Base-by-base conservation (phyloP, 495 filamentous ascomycete genomes). In the Neurospora tetraspora region DNA sequence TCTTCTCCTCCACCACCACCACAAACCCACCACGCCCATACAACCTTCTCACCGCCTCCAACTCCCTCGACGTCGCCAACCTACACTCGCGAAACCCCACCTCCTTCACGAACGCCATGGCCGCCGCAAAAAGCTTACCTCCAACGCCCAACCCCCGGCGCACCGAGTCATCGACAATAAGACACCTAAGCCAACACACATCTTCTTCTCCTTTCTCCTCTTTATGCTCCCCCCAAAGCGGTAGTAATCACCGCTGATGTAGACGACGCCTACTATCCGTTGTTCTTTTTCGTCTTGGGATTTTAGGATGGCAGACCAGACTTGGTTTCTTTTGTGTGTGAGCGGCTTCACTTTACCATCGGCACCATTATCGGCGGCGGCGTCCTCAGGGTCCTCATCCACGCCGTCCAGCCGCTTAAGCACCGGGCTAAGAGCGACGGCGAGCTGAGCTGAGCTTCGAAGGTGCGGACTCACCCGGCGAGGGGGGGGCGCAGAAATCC, bases 21-120 rank as follows among this genome's bases (percentile, higher is more conserved):
- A 39, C 37, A 39, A 80, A 81, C 3, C 79, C 81, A 2, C 68
- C 72, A 9, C 34, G 71, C 71, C 79, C 78, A 61, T 79, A 81
- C 69, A 82, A 34, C 42, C 68, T 69, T 18, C 73, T 74, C 4
- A 79, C 79, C 43, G 70, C 72, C 27, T 36, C 43, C 69, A 82
- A 53, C 1, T 20, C 39, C 20, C 69, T 68, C 70, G 76, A 43
- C 8, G 79, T 83, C 37, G 53, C 47, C 65, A 83, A 53, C 31
- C 71, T 38, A 27, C 74, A 79, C 72, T 81, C 74, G 1, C 37
- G 39, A n/a, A 80, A 80, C 5, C 74, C 78, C 4, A n/a, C 34
- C 14, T 71, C 38, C 37, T 69, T 73, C 34, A 79, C 77, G 69
- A 82, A 83, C 16, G 69, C 73, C 77, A 83, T 79, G 0, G 78